phyloP scores from a whole-genome alignment of 345 rosid genomes.

The Gossypium longicalyx region DNA sequence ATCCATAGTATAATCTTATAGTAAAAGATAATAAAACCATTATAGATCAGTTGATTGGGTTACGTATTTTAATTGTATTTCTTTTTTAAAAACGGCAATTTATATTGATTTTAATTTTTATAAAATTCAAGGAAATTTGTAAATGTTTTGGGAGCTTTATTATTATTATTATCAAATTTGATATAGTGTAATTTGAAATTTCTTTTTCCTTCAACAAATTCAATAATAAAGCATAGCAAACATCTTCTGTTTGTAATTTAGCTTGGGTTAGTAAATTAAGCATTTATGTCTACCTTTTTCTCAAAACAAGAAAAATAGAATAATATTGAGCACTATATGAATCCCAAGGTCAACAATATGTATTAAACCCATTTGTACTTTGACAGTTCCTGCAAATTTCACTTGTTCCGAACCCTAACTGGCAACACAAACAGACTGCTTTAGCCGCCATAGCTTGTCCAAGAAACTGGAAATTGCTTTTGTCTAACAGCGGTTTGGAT shows the following conservation, averaged over 20 bases:
- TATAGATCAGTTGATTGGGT: too few relatives aligned
- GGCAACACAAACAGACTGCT: slow-evolving; percentile 46
- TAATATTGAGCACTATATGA: background rate
- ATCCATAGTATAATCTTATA: too few relatives aligned
- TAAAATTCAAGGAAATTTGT: too few relatives aligned
- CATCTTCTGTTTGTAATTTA: background rate
- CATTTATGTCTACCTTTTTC: background rate
- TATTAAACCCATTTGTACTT: slow-evolving; percentile 25
- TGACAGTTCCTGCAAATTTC: slow-evolving; percentile 40
- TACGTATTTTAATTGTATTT: too few relatives aligned
- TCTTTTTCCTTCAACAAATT: too few relatives aligned
- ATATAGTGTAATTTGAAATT: too few relatives aligned
- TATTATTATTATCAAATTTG: too few relatives aligned
- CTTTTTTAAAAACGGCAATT: too few relatives aligned
- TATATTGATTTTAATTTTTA: too few relatives aligned
- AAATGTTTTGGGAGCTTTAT: too few relatives aligned
- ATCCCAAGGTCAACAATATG: slow-evolving; percentile 23
- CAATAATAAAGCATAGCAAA: background rate
- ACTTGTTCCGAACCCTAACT: slow-evolving; percentile 36
- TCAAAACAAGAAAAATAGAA: background rate
- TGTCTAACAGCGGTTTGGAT: slow-evolving; percentile 26
- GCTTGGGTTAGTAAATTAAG: background rate
- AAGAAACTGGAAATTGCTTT: background rate
- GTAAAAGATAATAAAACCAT: too few relatives aligned
- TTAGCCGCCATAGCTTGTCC: slow-evolving; percentile 10